These are phyloP conservation scores for Cicer judaicum DNA, from an alignment of 306 rosid genomes.

Conservation along the genomic window DNA sequence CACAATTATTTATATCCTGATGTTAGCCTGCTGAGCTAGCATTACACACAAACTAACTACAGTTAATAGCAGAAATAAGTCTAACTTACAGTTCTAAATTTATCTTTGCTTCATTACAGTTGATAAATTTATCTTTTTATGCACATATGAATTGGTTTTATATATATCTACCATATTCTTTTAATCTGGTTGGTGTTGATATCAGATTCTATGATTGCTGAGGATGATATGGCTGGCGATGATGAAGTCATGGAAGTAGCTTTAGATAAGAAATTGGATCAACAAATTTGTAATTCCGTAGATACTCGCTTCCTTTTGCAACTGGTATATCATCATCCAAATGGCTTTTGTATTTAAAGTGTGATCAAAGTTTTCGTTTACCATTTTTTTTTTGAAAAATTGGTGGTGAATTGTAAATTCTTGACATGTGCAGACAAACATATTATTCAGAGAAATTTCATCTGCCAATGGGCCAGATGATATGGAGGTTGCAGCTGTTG, in stretches of 20 bases:
- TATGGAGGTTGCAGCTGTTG: conserved; percentile 84
- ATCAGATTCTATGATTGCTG: conserved; percentile 68
- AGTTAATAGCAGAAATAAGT: background rate
- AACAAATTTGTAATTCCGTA: conserved; percentile 78
- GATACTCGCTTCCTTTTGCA: conserved; percentile 87
- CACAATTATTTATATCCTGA: background rate
- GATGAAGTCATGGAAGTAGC: conserved; percentile 66
- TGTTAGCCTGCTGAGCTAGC: background rate
- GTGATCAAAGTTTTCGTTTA: conserved; percentile 16
- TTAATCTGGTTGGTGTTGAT: conserved; percentile 38
- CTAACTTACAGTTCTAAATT: background rate
- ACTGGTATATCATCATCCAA: conserved; percentile 61
- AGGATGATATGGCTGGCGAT: conserved; percentile 64
- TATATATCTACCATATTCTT: conserved; percentile 27
- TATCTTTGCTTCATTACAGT: conserved; percentile 15
- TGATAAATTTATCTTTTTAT: conserved; percentile 18
- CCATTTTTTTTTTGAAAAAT: conserved; percentile 13
- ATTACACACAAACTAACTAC: background rate
- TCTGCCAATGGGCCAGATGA: conserved; percentile 63
- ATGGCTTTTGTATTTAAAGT: conserved; percentile 9
- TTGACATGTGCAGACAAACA: conserved; percentile 66
- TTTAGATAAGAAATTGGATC: conserved; percentile 70
- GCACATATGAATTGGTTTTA: conserved; percentile 30
- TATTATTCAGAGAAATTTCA: conserved; percentile 79
- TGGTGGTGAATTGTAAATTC: conserved; percentile 39